These are phyloP conservation scores for Candida lessepsii DNA, from an alignment of 805 yeast genomes.

Conservation along the genomic window DNA sequence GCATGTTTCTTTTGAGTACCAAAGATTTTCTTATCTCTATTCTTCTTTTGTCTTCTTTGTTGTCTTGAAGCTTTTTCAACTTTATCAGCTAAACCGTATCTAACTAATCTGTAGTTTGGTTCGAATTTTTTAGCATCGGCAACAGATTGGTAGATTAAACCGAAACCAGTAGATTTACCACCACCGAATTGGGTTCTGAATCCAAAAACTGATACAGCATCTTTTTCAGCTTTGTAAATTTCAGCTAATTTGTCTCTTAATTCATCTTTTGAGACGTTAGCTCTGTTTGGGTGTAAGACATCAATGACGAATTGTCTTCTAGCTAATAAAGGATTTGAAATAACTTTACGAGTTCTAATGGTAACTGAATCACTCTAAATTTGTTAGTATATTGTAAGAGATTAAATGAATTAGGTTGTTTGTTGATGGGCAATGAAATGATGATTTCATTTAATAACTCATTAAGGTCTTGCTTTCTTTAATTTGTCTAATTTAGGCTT, in stretches of 20 bases:
- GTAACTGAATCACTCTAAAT: constrained; percentile 97
- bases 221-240: constrained; percentile 88
- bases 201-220: constrained; percentile 95
- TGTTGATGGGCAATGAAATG: too few species aligned
- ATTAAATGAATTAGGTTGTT: too few species aligned
- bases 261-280: constrained; percentile 99
- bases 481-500: too few species aligned
- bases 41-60: constrained; percentile 99
- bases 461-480: too few species aligned
- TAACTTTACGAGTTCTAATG: constrained; percentile 99
- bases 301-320: constrained; percentile 99
- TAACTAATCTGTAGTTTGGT: constrained; percentile 98
- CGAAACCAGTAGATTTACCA: constrained; percentile 99
- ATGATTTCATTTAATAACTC: too few species aligned
- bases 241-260: constrained; percentile 91
- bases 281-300: constrained; percentile 98
- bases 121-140: constrained; percentile 98
- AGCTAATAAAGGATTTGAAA: constrained; percentile 97
- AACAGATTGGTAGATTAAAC: constrained; percentile 95
- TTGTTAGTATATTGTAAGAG: constrained; percentile 18
- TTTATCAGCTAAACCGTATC: constrained; percentile 96
- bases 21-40: constrained; percentile 98
- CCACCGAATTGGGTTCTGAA: constrained; percentile 99
- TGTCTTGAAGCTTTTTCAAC: constrained; percentile 98
- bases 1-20: constrained; percentile 97